Base-by-base conservation (phyloP, 371 early-diverging fungal species). In the Haplosporangium sp. region DNA sequence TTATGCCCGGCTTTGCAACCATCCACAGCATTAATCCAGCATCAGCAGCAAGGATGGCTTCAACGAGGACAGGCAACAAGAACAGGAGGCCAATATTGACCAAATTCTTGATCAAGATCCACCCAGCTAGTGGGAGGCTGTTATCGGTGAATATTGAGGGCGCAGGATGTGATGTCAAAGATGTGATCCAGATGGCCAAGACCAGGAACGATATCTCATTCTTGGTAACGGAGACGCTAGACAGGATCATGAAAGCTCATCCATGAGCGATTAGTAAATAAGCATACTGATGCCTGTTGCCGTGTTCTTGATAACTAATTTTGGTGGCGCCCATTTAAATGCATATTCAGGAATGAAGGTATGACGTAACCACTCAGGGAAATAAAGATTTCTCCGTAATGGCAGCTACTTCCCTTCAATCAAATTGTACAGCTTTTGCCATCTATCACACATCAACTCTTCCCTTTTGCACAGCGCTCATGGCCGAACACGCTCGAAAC, bases 111-210 rank as follows among this genome's bases (percentile, higher is more conserved):
- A 76, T 76, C 59, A 64, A 64, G 45, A 42, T 79, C 13, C 80
- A 79, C 37, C 69, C 80, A 9, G 55, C 36, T n/a, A 68, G 69
- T 23, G 80, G 80, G 16, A 55, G 73, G 23, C 21, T 79, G 36
- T 18, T 79, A 38, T 58, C 69, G 51, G 80, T 56, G 4, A 69
- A 18, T n/a, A 47, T 79, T 11, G 80, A 72, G 46, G 73, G 69
- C 48, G 65, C 69, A 2, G 80, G 73, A 29, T 79, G 80, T 41
- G 73, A 72, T 45, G 65, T 79, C 52, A 72, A 72, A 60, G 80
- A 79, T 51, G 61, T 79, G 16, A 65, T 79, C 21, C 65, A 79
- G 46, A 47, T 57, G 4, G 80, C 80, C 1, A 79, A 73, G 58
- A 47, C 64, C 6, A 59, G 73, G 55, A 79, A 79, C 23, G 80